phyloP scores from a whole-genome alignment of 2,329 filamentous ascomycete genomes.

The Clonostachys rhizophaga region DNA sequence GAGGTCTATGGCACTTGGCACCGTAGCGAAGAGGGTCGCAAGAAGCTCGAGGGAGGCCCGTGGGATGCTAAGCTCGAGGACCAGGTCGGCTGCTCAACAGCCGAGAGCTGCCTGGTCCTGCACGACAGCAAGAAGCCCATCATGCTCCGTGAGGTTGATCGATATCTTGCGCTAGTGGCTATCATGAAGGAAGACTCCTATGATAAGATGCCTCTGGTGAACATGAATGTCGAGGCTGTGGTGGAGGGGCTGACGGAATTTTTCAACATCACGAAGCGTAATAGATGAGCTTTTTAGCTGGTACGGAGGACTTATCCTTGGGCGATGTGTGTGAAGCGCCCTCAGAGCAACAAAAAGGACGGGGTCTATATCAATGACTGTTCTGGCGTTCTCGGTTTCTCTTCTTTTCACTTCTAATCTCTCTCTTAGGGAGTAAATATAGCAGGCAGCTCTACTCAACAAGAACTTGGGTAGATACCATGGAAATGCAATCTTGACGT shows the following conservation, averaged over 20 bases:
- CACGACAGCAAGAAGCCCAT: conserved; percentile 61
- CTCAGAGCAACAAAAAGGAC: no score
- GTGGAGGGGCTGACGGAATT: conserved; percentile 76
- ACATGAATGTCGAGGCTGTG: conserved; percentile 82
- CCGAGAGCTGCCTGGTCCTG: conserved; percentile 64
- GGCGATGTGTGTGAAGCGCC: no score
- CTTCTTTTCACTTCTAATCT: no score
- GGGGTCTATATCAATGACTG: no score
- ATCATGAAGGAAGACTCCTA: conserved; percentile 84
- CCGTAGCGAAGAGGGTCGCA: conserved; percentile 48
- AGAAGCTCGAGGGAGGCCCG: conserved; percentile 52
- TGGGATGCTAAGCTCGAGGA: conserved; percentile 60
- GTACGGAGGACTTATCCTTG: no score
- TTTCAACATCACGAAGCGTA: conserved; percentile 66
- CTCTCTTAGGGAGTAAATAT: no score
- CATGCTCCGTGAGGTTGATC: conserved; percentile 65
- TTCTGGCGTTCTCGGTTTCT: no score
- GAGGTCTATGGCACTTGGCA: conserved; percentile 85
- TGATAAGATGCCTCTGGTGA: conserved; percentile 78
- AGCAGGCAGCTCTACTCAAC: no score
- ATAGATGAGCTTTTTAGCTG: conserved; percentile 16
- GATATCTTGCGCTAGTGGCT: conserved; percentile 75
- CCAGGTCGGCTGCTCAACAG: conserved; percentile 60
- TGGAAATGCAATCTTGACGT: no score
- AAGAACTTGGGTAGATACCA: no score